Percentiles rank a stretch among this genome's conserved stretches.
Conservation (phyloP, 345 rosid genomes). For the Rhodamnia argentea region DNA sequence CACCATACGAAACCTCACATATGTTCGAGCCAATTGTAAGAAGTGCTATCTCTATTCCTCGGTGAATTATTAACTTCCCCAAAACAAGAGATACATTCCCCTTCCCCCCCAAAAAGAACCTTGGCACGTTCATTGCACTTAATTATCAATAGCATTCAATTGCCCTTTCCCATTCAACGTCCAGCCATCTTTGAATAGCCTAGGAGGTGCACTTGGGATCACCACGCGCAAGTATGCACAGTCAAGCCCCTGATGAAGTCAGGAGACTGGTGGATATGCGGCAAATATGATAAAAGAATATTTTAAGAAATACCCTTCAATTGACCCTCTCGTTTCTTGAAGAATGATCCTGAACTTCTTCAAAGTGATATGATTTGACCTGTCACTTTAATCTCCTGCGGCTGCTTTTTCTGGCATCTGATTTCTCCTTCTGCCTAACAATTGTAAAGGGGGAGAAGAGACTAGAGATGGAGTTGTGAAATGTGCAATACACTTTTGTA, state of each 20-base stretch:
- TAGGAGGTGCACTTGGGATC: not conserved
- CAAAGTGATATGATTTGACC: no score
- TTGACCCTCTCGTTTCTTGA: no score
- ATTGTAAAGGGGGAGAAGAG: no score
- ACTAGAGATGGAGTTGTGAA: no score
- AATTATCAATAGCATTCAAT: not conserved
- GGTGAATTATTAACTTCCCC: not conserved
- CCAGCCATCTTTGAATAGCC: not conserved
- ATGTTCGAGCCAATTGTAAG: not conserved
- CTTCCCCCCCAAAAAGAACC: not conserved
- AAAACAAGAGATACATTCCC: not conserved
- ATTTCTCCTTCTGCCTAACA: no score
- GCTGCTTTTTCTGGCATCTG: no score
- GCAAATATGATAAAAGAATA: no score
- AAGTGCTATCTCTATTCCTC: not conserved
- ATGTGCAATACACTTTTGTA: no score
- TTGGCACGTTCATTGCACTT: not conserved
- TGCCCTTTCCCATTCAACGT: not conserved
- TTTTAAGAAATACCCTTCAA: no score
- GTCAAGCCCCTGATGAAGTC: not conserved
- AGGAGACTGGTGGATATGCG: no score
- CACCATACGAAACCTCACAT: not conserved
- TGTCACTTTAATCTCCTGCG: no score
- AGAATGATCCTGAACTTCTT: no score
- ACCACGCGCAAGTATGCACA: not conserved